These are phyloP conservation scores for Salpingoeca rosetta DNA, from an alignment of 78 protist genomes.

Conservation along the genomic window DNA sequence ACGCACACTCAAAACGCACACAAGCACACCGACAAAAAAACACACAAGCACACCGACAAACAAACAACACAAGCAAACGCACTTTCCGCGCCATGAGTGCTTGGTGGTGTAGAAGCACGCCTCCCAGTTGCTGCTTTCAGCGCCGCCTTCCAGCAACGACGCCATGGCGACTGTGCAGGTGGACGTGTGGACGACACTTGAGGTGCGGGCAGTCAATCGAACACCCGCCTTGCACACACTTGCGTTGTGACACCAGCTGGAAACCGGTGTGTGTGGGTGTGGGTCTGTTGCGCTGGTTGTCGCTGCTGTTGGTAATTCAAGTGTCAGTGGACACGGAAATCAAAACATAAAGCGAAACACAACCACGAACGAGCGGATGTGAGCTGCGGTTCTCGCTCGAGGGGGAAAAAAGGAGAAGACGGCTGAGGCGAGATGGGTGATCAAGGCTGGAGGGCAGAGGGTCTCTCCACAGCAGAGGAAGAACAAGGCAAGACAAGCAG, in stretches of 20 bases:
- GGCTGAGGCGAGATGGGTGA: neutral
- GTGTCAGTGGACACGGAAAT: neutral
- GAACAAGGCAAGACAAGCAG: too few species aligned
- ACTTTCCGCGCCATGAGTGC: slow-evolving; percentile 33
- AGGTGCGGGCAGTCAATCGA: neutral
- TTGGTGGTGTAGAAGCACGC: slow-evolving; percentile 13
- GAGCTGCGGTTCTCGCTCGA: neutral
- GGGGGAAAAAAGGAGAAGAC: neutral
- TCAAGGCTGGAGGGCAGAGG: too few species aligned
- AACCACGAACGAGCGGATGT: too few species aligned
- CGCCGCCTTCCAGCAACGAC: slow-evolving; percentile 12
- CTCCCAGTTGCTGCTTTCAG: neutral
- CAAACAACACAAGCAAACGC: too few species aligned
- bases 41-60: too few species aligned
- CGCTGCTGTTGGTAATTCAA: neutral
- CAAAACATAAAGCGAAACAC: neutral
- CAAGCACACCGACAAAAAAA: too few species aligned
- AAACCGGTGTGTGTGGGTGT: neutral
- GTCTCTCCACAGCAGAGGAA: too few species aligned
- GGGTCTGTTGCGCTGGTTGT: neutral
- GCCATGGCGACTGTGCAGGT: slow-evolving; percentile 41
- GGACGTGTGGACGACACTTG: neutral
- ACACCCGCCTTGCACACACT: neutral
- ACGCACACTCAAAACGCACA: too few species aligned
- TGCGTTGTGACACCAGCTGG: neutral